A percentile compares a stretch with the other conserved stretches of the same genome.
These are phyloP conservation scores for Polyporus tsugae DNA, from an alignment of 1,284 basidiomycete genomes.

Conservation along the genomic window DNA sequence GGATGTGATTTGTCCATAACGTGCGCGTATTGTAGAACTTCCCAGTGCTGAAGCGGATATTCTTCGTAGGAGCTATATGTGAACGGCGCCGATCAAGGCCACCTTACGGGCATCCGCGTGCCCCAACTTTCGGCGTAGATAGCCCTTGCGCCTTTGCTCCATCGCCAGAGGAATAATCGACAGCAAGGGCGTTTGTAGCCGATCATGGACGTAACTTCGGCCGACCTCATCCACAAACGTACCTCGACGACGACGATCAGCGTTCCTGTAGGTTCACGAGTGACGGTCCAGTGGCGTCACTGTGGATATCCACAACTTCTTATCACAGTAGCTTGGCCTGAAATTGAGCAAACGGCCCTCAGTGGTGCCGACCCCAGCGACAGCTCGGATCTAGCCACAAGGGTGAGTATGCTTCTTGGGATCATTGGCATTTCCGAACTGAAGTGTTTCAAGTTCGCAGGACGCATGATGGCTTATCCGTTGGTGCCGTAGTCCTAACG, in stretches of 20 bases:
- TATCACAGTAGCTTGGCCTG: neutral
- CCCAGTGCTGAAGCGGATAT: constrained; percentile 3
- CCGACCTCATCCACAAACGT: constrained; percentile 61
- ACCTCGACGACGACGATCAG: constrained; percentile 58
- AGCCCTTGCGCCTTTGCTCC: constrained; percentile 44
- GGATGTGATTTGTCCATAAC: neutral
- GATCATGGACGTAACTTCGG: constrained; percentile 61
- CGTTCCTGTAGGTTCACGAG: constrained; percentile 57
- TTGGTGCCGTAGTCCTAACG: constrained; percentile 43
- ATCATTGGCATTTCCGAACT: neutral
- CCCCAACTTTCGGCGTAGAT: constrained; percentile 36
- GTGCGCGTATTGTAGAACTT: neutral
- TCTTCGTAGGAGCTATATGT: constrained; percentile 47
- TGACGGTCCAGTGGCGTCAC: constrained; percentile 65
- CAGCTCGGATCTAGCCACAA: constrained; percentile 59
- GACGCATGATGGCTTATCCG: constrained; percentile 63
- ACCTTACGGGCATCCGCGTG: constrained; percentile 55
- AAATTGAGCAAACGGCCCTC: constrained; percentile 38
- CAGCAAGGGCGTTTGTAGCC: constrained; percentile 44
- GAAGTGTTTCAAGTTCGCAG: constrained; percentile 28
- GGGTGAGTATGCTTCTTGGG: constrained; percentile 29
- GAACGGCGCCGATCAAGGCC: constrained; percentile 58
- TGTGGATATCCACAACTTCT: constrained; percentile 31
- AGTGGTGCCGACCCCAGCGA: constrained; percentile 53
- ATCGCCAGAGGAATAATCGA: neutral